phyloP scores from a whole-genome alignment of 1,284 basidiomycete genomes.

The Anthracocystis setariae region DNA sequence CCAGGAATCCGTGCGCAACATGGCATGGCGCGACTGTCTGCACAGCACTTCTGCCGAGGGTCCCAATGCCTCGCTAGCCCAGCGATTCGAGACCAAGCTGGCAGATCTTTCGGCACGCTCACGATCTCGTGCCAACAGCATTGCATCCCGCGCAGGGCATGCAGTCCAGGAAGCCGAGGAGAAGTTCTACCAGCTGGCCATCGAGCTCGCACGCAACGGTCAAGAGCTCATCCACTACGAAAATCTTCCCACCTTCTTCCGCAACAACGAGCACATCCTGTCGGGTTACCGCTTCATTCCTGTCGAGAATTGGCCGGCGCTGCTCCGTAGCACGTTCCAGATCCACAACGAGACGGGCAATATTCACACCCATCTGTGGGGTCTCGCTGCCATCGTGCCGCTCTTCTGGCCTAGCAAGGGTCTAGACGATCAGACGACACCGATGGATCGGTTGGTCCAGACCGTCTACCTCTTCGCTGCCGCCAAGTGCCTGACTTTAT shows the following conservation, averaged over 20 bases:
- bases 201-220: constrained; percentile 60
- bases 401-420: constrained; percentile 64
- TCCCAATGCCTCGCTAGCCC: constrained; percentile 9
- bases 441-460: constrained; percentile 64
- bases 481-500: constrained; percentile 62
- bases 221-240: constrained; percentile 60
- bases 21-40: constrained; percentile 51
- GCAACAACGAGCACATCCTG: constrained; percentile 66
- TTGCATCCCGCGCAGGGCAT: constrained; percentile 40
- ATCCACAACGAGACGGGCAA: constrained; percentile 68
- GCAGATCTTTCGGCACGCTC: constrained; percentile 32
- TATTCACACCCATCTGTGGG: constrained; percentile 65
- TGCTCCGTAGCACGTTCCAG: constrained; percentile 62
- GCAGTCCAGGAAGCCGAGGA: constrained; percentile 63
- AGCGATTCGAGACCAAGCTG: constrained; percentile 43
- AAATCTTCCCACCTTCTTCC: constrained; percentile 61
- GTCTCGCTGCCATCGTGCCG: constrained; percentile 56
- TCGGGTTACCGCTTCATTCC: constrained; percentile 67
- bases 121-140: constrained; percentile 39
- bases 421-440: constrained; percentile 61
- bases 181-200: constrained; percentile 55
- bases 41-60: constrained; percentile 13
- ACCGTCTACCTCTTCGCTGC: constrained; percentile 65
- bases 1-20: constrained; percentile 50
- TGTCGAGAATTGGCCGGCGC: constrained; percentile 48